phyloP scores from a whole-genome alignment of 768 basidiomycete species.

The Leccinellum luteum region DNA sequence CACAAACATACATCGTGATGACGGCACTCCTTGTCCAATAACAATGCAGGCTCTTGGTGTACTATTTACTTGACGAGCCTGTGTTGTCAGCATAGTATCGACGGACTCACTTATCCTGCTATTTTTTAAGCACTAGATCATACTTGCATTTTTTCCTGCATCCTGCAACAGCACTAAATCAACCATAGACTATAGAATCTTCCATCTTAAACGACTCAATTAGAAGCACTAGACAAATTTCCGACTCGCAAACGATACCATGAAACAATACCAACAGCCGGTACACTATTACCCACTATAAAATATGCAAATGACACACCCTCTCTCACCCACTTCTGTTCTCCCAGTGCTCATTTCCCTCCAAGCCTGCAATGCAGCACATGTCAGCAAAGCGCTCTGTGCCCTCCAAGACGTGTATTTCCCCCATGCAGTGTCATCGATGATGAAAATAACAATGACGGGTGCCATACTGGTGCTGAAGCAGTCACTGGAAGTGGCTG shows the following conservation, averaged over 20 bases:
- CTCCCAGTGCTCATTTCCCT: slow-evolving; percentile 59
- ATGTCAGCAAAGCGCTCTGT: slow-evolving; percentile 40
- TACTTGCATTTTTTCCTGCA: neutral
- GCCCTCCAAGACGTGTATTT: slow-evolving; percentile 54
- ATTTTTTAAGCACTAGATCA: slow-evolving; percentile 1
- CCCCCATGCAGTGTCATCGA: slow-evolving; percentile 29
- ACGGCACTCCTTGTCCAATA: slow-evolving; percentile 56
- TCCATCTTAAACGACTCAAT: slow-evolving; percentile 5
- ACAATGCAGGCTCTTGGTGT: slow-evolving; percentile 42
- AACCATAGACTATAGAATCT: slow-evolving; percentile 16
- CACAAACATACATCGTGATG: slow-evolving; percentile 14
- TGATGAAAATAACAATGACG: neutral
- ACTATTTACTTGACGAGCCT: slow-evolving; percentile 14
- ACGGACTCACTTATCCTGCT: neutral
- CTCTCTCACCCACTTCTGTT: slow-evolving; percentile 42
- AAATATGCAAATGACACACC: slow-evolving; percentile 12
- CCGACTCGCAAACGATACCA: neutral
- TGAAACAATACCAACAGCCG: slow-evolving; percentile 6
- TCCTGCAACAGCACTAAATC: neutral
- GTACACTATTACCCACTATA: neutral
- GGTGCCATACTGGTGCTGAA: slow-evolving; percentile 19
- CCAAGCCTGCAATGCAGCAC: slow-evolving; percentile 31
- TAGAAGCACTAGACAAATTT: slow-evolving; percentile 6
- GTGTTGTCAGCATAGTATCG: slow-evolving; percentile 14
- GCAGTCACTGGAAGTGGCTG: slow-evolving; percentile 9